Base-by-base conservation (phyloP, 768 basidiomycete species). In the Calocera viscosa region DNA sequence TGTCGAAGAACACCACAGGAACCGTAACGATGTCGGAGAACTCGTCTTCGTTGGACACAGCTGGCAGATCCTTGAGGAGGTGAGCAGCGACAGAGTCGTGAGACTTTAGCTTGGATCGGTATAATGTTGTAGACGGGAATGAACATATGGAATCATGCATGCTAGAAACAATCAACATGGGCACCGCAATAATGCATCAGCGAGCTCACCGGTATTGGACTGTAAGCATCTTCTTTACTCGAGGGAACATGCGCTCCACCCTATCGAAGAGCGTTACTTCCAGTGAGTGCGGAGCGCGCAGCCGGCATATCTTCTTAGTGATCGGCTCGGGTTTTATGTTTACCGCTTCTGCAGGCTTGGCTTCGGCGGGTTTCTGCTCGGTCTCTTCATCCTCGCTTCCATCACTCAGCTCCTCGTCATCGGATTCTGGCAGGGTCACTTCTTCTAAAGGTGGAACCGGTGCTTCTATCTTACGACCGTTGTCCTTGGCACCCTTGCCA, bases 211-310 rank as follows among this genome's bases (percentile, higher is more conserved):
- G 83, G 75, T 99, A 99, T 76, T 98, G 96, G 1, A 93, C 80
- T 24, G 86, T 84, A 39, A 99, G 82, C 86, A 97, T 86, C 19
- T 87, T 81, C 73, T 96, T 95, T 75, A 96, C 86, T 2, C 80
- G 77, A 0, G 82, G 76, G 70, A 94, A 94, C 83, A 96, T 89
- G 49, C 80, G 81, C 75, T 97, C 91, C 11, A 99, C 80, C 24
- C 96, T 84, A 70, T 94, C 92, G 70, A 99, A 99, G 33, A 99
- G 79, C 0, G 96, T 98, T 0, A 84, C 87, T 72, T 94, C 91
- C 34, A 99, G 77, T 0, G 91, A 86, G 28, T 81, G 81, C 0
- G 91, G 87, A 1, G 86, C 86, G 26, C 77, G 74, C 1, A 90
- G 75, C 32, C 49, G 73, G 67, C 22, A 47, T 2, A 43, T 33